Conservation (phyloP, 2,329 filamentous ascomycete genomes). For the Talaromyces sp. region DNA sequence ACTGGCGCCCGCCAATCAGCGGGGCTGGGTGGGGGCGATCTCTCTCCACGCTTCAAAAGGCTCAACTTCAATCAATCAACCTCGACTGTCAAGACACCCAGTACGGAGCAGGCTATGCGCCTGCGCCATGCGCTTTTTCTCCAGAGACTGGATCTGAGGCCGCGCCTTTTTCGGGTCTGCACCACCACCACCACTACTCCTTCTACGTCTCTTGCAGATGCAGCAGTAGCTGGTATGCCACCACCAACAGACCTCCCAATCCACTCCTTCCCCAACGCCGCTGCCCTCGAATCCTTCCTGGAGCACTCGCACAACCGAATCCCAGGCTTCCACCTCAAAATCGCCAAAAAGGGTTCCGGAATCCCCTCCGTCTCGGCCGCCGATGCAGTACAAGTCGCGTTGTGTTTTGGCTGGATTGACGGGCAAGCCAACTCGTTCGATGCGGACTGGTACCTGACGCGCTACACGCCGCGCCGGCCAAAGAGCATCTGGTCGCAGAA, state of each 20-base stretch:
- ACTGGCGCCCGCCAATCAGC: not conserved
- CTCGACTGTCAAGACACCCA: too few species aligned
- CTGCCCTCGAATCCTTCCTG: conserved; percentile 38
- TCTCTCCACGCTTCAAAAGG: not conserved
- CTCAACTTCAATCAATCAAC: not conserved
- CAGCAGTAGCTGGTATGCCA: not conserved
- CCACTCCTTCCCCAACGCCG: conserved; percentile 20
- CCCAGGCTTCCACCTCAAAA: conserved; percentile 43
- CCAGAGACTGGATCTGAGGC: not conserved
- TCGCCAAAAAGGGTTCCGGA: conserved; percentile 44
- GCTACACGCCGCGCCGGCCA: conserved; percentile 54
- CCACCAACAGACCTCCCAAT: conserved; percentile 21
- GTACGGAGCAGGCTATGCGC: not conserved
- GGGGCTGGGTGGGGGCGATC: not conserved
- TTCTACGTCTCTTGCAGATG: too few species aligned
- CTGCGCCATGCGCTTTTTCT: not conserved
- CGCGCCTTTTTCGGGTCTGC: not conserved
- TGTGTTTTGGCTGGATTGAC: conserved; percentile 62
- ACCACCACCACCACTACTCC: conserved; percentile 1
- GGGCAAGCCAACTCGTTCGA: conserved; percentile 47
- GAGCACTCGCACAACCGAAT: conserved; percentile 27
- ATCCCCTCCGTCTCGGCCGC: conserved; percentile 41
- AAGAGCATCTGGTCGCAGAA: conserved; percentile 56
- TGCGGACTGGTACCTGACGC: conserved; percentile 46
- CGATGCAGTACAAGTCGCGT: conserved; percentile 51